phyloP scores from a whole-genome alignment of 495 filamentous ascomycete species.

The Trypethelium eluteriae region DNA sequence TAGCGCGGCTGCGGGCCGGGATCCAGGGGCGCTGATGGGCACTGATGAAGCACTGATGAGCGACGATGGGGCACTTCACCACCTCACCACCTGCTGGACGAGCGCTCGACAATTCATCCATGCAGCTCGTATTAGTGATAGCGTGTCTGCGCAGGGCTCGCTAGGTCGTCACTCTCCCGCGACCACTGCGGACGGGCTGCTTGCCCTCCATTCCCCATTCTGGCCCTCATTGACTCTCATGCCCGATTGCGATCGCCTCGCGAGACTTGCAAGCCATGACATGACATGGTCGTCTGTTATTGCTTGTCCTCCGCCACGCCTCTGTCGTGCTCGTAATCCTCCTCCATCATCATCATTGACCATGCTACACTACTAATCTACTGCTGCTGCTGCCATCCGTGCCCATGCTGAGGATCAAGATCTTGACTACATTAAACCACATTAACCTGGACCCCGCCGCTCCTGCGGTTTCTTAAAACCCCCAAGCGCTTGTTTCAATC shows the following conservation, averaged over 20 bases:
- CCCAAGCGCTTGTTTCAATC: slow-evolving; percentile 3
- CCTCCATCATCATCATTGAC: not conserved
- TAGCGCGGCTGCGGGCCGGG: slow-evolving; percentile 10
- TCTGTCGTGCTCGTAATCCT: not conserved
- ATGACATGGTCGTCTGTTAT: not conserved
- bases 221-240: not conserved
- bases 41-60: too few relatives aligned
- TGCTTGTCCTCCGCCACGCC: not conserved
- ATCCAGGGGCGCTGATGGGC: not conserved
- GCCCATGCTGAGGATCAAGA: not conserved
- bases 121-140: slow-evolving; percentile 2
- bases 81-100: too few relatives aligned
- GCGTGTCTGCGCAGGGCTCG: not conserved
- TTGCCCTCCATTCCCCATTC: not conserved
- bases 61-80: too few relatives aligned
- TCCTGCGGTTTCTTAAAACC: not conserved
- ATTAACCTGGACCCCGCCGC: not conserved
- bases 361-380: not conserved
- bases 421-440: too few relatives aligned
- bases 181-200: not conserved
- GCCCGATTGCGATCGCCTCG: slow-evolving; percentile 3
- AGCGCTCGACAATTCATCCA: slow-evolving; percentile 6
- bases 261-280: not conserved
- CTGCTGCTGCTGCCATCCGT: not conserved
- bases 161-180: slow-evolving; percentile 1